Evolutionary conservation across 2,329 filamentous ascomycete genomes (phyloP), one percentile per base, ranked within the genome.

Genomic region (Verticillium tricorpus): DNA sequence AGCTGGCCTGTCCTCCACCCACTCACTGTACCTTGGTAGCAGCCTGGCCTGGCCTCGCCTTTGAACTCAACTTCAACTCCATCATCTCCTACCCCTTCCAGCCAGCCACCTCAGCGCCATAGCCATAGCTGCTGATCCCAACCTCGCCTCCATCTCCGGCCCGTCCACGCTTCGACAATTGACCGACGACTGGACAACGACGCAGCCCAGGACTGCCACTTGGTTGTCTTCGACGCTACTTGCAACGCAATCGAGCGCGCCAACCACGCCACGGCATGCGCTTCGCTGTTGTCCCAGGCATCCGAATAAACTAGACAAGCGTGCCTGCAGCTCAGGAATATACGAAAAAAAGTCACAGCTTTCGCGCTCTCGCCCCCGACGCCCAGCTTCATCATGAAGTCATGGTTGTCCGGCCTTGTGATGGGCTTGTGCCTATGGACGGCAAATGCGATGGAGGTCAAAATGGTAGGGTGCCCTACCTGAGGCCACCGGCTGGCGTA

Each of bases 341-440:
- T 1, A 5, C 19, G 19, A 25, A 11, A 22, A 7, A 22, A 40
- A 52, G 17, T 11, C 19, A 22, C 5, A 12, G 8, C 12, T 19
- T 22, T 19, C 11, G 12, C 45, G 19, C 19, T 52, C 19, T n/a
- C 19, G 45, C n/a, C 45, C 45, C 22, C 45, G 45, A 52, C 19
- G 19, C 19, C 45, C 45, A 52, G n/a, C 45, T 52, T 56, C 70
- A 79, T 64, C 59, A 88, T 88, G 85, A 84, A 80, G 78, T 77
- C 78, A 68, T 82, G 82, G 75, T 68, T 79, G 67, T 80, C 80
- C 69, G 73, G 79, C 61, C 72, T 85, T 66, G 70, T 80, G 64
- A 72, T 88, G 76, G 82, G 79, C 69, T 71, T 85, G 78, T 85
- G 82, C 71, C 67, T 81, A 60, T 80, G 81, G 80, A 80, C 82